Base-by-base conservation (phyloP, 371 early-diverging fungal species). In the Rhizomucor pusillus region DNA sequence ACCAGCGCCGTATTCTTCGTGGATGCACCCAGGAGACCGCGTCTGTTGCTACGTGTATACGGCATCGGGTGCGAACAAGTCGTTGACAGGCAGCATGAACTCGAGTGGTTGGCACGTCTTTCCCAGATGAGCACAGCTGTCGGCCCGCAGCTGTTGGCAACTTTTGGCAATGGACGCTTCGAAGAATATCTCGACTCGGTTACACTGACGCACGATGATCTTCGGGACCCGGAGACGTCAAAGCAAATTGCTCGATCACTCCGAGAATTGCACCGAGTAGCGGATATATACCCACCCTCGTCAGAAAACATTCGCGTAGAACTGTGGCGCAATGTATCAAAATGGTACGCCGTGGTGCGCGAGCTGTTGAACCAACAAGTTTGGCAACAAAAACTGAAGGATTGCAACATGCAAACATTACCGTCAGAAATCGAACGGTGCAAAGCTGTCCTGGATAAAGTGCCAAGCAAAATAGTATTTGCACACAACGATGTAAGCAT, bases 101-200 rank as follows among this genome's bases (percentile, higher is more conserved):
- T 95, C 22, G 76, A 77, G 24, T 93, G 91, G 90, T 71, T 94
- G 23, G 67, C 73, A 43, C 82, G 86, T 35, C 62, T 95, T 25
- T 88, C 92, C 5, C 63, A 68, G 2, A 57, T 73, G 47, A 51
- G 47, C 24, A 65, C 80, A 46, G 85, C 86, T 0, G 81, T 90
- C 33, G 92, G 94, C 1, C 90, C 95, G 1, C 73, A 71, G 14
- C 61, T 95, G n/a, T 67, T 92, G 13, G 91, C 86, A 0, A 80
- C 84, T 6, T 95, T 94, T 61, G 80, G 78, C 22, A 95, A 95
- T 57, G 95, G 95, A 10, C 81, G 95, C 10, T 78, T 95, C 44
- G 95, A 95, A 57, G 78, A 94, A 62, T 95, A 82, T 58, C 71
- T 95, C 4, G 85, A 90, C 35, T 88, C 90, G 16, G 74, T 70